Percentiles rank a stretch among this genome's conserved stretches.
phyloP scores from a whole-genome alignment of 257 asterid genomes.

The Solanum microdontum region DNA sequence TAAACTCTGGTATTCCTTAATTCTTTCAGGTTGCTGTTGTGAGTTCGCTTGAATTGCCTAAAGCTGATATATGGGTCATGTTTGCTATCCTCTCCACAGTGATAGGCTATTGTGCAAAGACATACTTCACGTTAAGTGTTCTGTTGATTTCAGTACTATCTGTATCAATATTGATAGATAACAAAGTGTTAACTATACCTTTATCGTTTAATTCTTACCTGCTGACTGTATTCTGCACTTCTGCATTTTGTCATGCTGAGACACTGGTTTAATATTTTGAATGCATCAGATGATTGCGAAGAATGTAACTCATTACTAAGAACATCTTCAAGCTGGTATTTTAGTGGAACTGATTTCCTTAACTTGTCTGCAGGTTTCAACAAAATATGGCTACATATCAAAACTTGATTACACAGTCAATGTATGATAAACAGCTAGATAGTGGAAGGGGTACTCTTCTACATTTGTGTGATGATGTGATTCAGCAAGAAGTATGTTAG shows the following conservation, averaged over 20 bases:
- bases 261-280: background rate
- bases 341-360: slow-evolving; percentile 16
- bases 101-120: slow-evolving; percentile 92
- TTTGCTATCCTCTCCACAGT: slow-evolving; percentile 88
- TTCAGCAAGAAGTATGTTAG: slow-evolving; percentile 83
- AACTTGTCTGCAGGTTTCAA: slow-evolving; percentile 56
- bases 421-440: slow-evolving; percentile 98
- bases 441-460: slow-evolving; percentile 97
- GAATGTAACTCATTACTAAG: background rate
- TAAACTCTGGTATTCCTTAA: background rate
- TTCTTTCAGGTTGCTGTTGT: slow-evolving; percentile 84
- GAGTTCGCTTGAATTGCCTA: slow-evolving; percentile 92
- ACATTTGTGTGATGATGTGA: slow-evolving; percentile 96
- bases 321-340: background rate
- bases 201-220: background rate
- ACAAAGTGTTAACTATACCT: background rate
- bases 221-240: background rate
- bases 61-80: slow-evolving; percentile 96
- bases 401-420: slow-evolving; percentile 90
- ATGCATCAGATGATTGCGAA: background rate
- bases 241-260: background rate
- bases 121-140: slow-evolving; percentile 83
- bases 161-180: background rate
- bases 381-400: slow-evolving; percentile 88
- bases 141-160: background rate